Percentiles rank a stretch among this genome's conserved stretches.
phyloP scores from a whole-genome alignment of 441 rosid species.

The Corymbia calophylla region DNA sequence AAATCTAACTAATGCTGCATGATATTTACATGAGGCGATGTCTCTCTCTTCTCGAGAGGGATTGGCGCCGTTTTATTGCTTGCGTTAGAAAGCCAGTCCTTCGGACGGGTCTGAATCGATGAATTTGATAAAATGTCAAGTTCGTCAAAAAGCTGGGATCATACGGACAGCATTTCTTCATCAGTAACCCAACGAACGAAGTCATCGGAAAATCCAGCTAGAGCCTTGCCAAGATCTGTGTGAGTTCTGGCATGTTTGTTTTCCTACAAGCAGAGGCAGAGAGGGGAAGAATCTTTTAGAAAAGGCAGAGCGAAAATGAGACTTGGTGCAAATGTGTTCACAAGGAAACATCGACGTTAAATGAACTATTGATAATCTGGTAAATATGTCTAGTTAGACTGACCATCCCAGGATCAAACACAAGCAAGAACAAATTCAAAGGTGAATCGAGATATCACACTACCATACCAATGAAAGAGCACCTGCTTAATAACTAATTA shows the following conservation, averaged over 20 bases:
- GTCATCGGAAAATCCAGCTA: constrained; percentile 33
- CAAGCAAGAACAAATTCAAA: background rate
- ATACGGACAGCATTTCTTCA: constrained; percentile 46
- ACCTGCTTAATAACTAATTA: background rate
- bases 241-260: constrained; percentile 20
- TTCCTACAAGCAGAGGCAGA: constrained; percentile 23
- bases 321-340: background rate
- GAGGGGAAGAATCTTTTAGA: background rate
- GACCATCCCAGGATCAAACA: background rate
- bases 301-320: background rate
- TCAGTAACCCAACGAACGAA: constrained; percentile 64
- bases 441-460: background rate
- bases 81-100: constrained; percentile 31
- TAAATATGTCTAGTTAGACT: background rate
- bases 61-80: background rate
- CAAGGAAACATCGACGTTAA: background rate
- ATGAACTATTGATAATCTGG: background rate
- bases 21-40: background rate
- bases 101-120: constrained; percentile 30
- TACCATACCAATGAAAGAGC: background rate
- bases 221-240: constrained; percentile 2
- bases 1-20: background rate
- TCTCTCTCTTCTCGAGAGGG: background rate
- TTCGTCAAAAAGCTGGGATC: constrained; percentile 7
- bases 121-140: background rate